Conservation (phyloP, 495 filamentous ascomycete species). For the Aspergillus saccharolyticus region DNA sequence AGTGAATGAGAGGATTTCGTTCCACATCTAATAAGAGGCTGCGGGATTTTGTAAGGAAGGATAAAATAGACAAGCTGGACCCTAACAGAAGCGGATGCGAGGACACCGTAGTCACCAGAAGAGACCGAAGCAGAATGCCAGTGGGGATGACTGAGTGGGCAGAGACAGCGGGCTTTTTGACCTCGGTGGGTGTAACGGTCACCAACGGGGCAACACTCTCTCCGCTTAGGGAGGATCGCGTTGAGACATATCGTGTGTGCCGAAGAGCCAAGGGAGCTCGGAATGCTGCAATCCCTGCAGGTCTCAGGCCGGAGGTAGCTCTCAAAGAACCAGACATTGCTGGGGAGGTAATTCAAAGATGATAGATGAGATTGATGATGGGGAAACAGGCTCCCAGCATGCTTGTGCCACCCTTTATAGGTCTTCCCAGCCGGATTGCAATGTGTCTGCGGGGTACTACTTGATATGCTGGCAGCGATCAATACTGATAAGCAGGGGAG, state of each 20-base stretch:
- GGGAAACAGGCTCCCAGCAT: too few species aligned
- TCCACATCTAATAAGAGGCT: slow-evolving; percentile 34
- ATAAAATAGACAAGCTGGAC: slow-evolving; percentile 59
- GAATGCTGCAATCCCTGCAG: neutral
- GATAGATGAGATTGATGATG: neutral
- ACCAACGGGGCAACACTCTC: neutral
- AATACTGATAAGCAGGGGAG: neutral
- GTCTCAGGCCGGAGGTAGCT: neutral
- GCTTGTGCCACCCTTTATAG: neutral
- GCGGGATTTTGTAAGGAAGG: slow-evolving; percentile 43
- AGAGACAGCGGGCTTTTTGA: slow-evolving; percentile 16
- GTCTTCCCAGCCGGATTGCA: neutral
- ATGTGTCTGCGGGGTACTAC: neutral
- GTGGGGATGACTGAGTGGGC: slow-evolving; percentile 66
- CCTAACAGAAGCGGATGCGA: slow-evolving; percentile 63
- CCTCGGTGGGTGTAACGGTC: neutral
- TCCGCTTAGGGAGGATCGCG: neutral
- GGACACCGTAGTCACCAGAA: slow-evolving; percentile 69
- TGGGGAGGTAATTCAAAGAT: neutral
- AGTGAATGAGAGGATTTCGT: slow-evolving; percentile 37
- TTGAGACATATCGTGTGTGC: neutral
- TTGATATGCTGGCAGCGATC: neutral
- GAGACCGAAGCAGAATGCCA: slow-evolving; percentile 63
- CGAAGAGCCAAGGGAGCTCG: neutral
- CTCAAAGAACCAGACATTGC: neutral